A percentile compares a stretch with the other conserved stretches of the same genome.
phyloP scores from a whole-genome alignment of 2,329 filamentous ascomycete genomes.

The Neodidymelliopsis sp. region DNA sequence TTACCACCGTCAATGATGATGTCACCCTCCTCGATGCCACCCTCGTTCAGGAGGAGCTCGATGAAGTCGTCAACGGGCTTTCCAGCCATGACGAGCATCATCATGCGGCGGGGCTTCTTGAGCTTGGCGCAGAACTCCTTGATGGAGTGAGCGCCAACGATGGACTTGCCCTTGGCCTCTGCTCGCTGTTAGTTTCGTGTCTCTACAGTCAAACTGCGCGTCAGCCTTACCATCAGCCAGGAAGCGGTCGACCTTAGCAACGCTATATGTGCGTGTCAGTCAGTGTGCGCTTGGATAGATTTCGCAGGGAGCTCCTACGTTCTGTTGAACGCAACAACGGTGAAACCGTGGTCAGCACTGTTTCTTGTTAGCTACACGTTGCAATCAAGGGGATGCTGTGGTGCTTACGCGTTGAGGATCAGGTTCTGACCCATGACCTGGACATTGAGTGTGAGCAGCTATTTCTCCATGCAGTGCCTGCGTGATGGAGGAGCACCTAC shows the following conservation, averaged over 20 bases:
- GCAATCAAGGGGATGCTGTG: conserved; percentile 22
- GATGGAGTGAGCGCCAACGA: conserved; percentile 90
- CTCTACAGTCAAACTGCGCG: not conserved
- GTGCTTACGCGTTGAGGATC: conserved; percentile 60
- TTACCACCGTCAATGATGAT: conserved; percentile 99
- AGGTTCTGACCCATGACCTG: conserved; percentile 61
- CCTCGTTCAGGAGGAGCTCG: conserved; percentile 77
- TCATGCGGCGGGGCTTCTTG: conserved; percentile 95
- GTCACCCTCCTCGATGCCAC: conserved; percentile 67
- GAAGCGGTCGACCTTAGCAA: conserved; percentile 97
- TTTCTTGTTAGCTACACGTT: conserved; percentile 36
- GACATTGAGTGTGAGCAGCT: conserved; percentile 28
- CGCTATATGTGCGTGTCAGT: conserved; percentile 52
- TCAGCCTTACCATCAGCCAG: conserved; percentile 68
- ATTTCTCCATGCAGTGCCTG: not conserved
- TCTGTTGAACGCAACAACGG: conserved; percentile 97
- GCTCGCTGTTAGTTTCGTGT: conserved; percentile 36
- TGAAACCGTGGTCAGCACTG: conserved; percentile 73
- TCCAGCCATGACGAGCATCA: conserved; percentile 99
- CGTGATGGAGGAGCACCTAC: conserved; percentile 35
- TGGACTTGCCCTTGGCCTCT: conserved; percentile 77
- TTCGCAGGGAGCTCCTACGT: conserved; percentile 57
- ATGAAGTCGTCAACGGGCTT: conserved; percentile 99
- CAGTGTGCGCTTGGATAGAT: conserved; percentile 21
- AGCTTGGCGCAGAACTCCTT: conserved; percentile 97